Percentiles rank a stretch among this genome's conserved stretches.
These are phyloP conservation scores for Pseudocercospora fijiensis DNA, from an alignment of 2,329 filamentous ascomycete genomes.

Conservation along the genomic window DNA sequence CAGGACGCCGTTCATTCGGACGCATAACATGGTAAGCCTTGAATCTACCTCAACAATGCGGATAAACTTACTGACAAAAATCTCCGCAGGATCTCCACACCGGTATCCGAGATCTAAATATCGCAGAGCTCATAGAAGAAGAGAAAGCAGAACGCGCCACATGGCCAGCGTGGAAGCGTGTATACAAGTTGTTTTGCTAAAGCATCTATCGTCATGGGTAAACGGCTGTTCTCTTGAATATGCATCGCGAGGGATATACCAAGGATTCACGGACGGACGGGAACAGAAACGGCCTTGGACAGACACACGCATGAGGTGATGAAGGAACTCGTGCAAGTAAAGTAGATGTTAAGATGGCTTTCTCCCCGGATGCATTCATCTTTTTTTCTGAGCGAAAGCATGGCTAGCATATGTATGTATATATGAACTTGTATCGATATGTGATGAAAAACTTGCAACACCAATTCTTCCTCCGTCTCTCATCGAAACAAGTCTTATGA, in stretches of 20 bases:
- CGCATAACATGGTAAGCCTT: slow-evolving; percentile 62
- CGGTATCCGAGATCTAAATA: slow-evolving; percentile 79
- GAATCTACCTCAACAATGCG: too few species aligned
- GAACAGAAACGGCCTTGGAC: background rate
- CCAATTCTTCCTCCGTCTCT: too few species aligned
- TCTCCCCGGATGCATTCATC: background rate
- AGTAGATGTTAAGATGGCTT: background rate
- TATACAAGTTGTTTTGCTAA: slow-evolving; percentile 52
- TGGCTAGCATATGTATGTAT: background rate
- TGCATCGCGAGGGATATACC: background rate
- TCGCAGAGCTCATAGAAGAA: slow-evolving; percentile 74
- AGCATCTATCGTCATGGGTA: background rate
- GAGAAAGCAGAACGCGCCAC: slow-evolving; percentile 69
- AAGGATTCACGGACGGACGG: background rate
- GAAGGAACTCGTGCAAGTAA: background rate
- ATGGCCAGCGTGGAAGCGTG: slow-evolving; percentile 52
- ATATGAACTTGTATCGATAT: background rate
- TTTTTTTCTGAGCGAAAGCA: background rate
- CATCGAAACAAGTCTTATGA: too few species aligned
- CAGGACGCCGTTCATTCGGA: slow-evolving; percentile 54
- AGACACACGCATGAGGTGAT: background rate
- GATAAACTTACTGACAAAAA: background rate
- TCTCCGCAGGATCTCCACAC: slow-evolving; percentile 66
- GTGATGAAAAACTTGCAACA: background rate
- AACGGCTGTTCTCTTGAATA: background rate